Evolutionary conservation across 495 filamentous ascomycete genomes (phyloP).

Genomic region (Aspergillus ostianus): DNA sequence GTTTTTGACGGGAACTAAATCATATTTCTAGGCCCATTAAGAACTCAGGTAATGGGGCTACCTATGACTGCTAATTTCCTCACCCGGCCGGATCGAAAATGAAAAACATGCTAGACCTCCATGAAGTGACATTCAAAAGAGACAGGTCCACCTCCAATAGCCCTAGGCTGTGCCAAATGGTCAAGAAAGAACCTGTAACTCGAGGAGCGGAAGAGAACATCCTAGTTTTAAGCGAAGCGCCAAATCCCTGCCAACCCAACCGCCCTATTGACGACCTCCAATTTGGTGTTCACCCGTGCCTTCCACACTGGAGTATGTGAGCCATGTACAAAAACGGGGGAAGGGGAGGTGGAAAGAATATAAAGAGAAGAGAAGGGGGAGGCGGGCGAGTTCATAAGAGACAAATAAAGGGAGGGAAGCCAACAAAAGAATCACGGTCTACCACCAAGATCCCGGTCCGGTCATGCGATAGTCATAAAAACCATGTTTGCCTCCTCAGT

Average conservation of each 20-base stretch:
- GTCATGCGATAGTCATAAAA: conserved; percentile 2
- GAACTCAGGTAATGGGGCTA: not conserved
- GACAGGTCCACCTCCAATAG: not conserved
- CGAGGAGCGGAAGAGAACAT: not conserved
- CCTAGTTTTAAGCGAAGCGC: not conserved
- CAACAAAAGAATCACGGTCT: not conserved
- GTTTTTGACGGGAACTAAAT: not conserved
- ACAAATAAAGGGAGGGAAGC: not conserved
- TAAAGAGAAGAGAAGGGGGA: not conserved
- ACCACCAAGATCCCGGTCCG: not conserved
- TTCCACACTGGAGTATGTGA: not conserved
- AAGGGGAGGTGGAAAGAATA: not conserved
- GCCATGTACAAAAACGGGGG: not conserved
- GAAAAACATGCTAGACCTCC: not conserved
- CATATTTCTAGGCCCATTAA: not conserved
- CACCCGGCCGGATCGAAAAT: not conserved
- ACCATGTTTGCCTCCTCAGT: conserved; percentile 14
- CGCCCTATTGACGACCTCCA: not conserved
- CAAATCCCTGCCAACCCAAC: not conserved
- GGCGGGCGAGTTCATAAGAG: not conserved
- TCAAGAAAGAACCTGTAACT: not conserved
- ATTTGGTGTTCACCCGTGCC: not conserved
- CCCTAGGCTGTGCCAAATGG: not conserved
- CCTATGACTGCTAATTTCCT: not conserved
- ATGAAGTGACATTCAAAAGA: not conserved